phyloP scores from a whole-genome alignment of 2,329 filamentous ascomycete genomes.

The Blumeria hordei region DNA sequence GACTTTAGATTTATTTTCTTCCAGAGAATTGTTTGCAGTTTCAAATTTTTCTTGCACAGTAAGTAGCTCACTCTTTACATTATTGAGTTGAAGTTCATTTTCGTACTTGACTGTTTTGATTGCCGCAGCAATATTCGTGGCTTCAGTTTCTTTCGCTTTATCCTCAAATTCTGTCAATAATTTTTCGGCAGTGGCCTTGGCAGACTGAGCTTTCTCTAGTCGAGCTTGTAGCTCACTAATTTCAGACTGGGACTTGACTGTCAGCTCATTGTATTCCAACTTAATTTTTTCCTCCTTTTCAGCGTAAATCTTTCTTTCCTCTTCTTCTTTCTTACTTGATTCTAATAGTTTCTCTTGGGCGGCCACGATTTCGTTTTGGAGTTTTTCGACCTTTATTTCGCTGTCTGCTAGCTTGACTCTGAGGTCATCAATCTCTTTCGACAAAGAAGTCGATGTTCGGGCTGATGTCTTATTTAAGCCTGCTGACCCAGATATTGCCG shows the following conservation, averaged over 20 bases:
- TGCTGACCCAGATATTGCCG: conserved; percentile 20
- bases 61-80: conserved; percentile 19
- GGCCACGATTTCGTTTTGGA: conserved; percentile 30
- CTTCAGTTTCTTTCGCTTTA: conserved; percentile 11
- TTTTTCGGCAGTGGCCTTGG: conserved; percentile 8
- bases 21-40: conserved; percentile 12
- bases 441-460: conserved; percentile 16
- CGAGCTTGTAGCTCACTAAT: conserved; percentile 10
- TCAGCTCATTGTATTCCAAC: conserved; percentile 21
- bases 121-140: conserved; percentile 19
- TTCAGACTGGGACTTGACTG: conserved; percentile 17
- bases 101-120: conserved; percentile 20
- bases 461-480: conserved; percentile 18
- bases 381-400: conserved; percentile 29
- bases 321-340: conserved; percentile 26
- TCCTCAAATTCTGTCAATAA: conserved; percentile 12
- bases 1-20: conserved; percentile 15
- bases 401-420: conserved; percentile 33
- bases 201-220: conserved; percentile 10
- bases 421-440: conserved; percentile 34
- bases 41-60: conserved; percentile 23
- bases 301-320: conserved; percentile 17
- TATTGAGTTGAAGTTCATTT: conserved; percentile 8
- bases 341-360: conserved; percentile 31
- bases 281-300: conserved; percentile 19